Conservation (phyloP, 805 yeast species). For the Barnettozyma populi region DNA sequence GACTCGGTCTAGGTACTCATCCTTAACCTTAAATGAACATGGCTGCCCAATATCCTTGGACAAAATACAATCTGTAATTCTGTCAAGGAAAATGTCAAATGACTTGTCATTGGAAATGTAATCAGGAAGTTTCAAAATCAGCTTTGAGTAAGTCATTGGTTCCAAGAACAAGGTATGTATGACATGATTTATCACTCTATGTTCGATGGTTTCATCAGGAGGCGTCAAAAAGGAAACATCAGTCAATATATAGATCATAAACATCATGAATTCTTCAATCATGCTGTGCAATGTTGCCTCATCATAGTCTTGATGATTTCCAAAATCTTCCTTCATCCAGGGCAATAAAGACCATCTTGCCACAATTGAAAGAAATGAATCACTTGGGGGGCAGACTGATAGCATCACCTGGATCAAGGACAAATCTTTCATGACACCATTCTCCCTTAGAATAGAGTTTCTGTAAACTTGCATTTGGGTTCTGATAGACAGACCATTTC, state of each 20-base stretch:
- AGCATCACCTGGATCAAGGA: constrained; percentile 60
- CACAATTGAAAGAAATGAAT: constrained; percentile 51
- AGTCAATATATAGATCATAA: constrained; percentile 59
- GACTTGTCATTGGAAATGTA: constrained; percentile 64
- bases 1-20: constrained; percentile 44
- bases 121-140: constrained; percentile 69
- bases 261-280: constrained; percentile 73
- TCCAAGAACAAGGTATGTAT: constrained; percentile 78
- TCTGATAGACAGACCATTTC: constrained; percentile 81
- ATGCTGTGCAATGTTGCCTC: constrained; percentile 46
- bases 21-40: constrained; percentile 66
- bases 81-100: constrained; percentile 57
- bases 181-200: constrained; percentile 61
- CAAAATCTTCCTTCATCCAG: constrained; percentile 44
- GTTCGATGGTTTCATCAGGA: constrained; percentile 41
- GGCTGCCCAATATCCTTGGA: constrained; percentile 54
- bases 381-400: constrained; percentile 50
- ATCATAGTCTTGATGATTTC: constrained; percentile 39
- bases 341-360: constrained; percentile 63
- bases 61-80: constrained; percentile 54
- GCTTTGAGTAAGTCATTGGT: constrained; percentile 63
- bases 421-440: constrained; percentile 75
- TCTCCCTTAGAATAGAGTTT: constrained; percentile 73
- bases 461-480: constrained; percentile 78
- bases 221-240: constrained; percentile 60